Conservation (phyloP, 73 alveolate species). For the Paramecium biaurelia region DNA sequence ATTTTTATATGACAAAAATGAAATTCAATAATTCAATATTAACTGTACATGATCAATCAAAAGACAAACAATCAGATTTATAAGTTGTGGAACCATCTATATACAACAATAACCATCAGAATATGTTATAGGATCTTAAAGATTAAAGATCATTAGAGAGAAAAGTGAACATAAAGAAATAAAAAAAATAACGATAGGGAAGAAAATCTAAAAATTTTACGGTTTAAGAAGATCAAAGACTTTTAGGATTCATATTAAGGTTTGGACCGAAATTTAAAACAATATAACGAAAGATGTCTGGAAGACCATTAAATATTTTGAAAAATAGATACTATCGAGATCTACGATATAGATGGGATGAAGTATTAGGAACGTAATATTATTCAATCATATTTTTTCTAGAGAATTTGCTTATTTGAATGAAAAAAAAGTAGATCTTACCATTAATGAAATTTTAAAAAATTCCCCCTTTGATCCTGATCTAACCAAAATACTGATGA, state of each 20-base stretch:
- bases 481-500: not conserved
- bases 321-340: slow-evolving; percentile 6
- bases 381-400: not conserved
- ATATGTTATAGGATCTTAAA: not conserved
- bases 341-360: slow-evolving; percentile 13
- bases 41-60: not conserved
- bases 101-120: not conserved
- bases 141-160: not conserved
- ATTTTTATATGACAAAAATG: not conserved
- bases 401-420: not conserved
- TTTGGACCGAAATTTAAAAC: slow-evolving; percentile 4
- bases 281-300: not conserved
- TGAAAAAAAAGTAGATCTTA: not conserved
- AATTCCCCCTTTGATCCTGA: not conserved
- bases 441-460: not conserved
- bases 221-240: not conserved
- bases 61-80: not conserved
- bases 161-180: not conserved
- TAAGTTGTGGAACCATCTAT: not conserved
- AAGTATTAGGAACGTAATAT: not conserved
- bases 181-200: not conserved
- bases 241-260: not conserved
- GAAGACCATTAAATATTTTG: not conserved
- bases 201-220: not conserved
- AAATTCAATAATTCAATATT: not conserved